phyloP scores from a whole-genome alignment of 495 filamentous ascomycete species.

The Daldinia bambusicola region DNA sequence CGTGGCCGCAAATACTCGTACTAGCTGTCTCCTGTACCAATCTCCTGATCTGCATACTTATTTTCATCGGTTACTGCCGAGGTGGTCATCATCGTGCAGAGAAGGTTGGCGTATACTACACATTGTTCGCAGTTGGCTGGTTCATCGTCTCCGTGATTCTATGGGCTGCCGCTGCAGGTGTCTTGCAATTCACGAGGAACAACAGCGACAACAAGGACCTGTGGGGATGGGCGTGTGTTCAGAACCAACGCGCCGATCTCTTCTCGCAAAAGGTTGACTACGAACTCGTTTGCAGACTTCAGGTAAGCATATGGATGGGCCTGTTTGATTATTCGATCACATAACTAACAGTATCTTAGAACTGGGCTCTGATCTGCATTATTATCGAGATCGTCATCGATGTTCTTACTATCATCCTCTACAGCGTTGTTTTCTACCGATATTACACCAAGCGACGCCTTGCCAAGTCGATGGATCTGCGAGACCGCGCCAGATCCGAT shows the following conservation, averaged over 20 bases:
- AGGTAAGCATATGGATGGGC: slow-evolving; percentile 64
- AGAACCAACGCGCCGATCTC: slow-evolving; percentile 80
- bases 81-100: slow-evolving; percentile 90
- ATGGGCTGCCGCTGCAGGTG: slow-evolving; percentile 87
- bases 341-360: slow-evolving; percentile 59
- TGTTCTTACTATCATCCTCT: slow-evolving; percentile 88
- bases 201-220: slow-evolving; percentile 82
- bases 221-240: slow-evolving; percentile 96
- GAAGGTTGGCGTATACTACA: slow-evolving; percentile 94
- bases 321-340: neutral
- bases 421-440: slow-evolving; percentile 94
- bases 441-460: slow-evolving; percentile 95
- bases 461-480: slow-evolving; percentile 93
- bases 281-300: slow-evolving; percentile 90
- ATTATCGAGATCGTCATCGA: slow-evolving; percentile 98
- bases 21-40: slow-evolving; percentile 82
- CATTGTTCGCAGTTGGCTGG: slow-evolving; percentile 87
- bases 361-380: slow-evolving; percentile 95
- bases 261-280: slow-evolving; percentile 86
- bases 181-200: slow-evolving; percentile 79
- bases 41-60: slow-evolving; percentile 76
- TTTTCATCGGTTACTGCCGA: slow-evolving; percentile 88
- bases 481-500: slow-evolving; percentile 91
- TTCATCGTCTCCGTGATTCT: slow-evolving; percentile 95
- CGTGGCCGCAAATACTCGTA: slow-evolving; percentile 90